A percentile compares a stretch with the other conserved stretches of the same genome.
phyloP scores from a whole-genome alignment of 1,284 basidiomycete genomes.

The Porogramme epimiltina region DNA sequence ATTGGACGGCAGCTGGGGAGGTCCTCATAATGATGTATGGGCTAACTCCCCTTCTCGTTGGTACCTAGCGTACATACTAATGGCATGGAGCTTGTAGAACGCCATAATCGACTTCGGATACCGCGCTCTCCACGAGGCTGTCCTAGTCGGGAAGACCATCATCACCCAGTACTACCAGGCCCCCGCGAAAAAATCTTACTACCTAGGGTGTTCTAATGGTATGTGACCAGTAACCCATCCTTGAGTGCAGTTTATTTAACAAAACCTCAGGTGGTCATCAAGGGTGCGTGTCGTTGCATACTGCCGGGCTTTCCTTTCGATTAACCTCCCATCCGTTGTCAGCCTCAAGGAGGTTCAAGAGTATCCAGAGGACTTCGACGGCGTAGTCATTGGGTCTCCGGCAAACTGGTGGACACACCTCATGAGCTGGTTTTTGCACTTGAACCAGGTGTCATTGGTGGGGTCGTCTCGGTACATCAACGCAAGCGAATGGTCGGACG shows the following conservation, averaged over 20 bases:
- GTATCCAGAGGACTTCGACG: conserved; percentile 26
- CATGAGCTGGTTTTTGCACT: conserved; percentile 15
- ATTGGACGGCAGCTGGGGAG: conserved; percentile 17
- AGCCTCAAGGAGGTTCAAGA: conserved; percentile 22
- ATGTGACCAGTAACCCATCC: too few species aligned
- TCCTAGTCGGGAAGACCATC: conserved; percentile 23
- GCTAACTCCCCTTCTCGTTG: not conserved
- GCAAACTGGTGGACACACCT: conserved; percentile 21
- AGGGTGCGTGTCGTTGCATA: not conserved
- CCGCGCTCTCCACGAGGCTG: conserved; percentile 24
- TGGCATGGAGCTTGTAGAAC: conserved; percentile 19
- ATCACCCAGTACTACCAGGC: conserved; percentile 21
- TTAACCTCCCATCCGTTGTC: not conserved
- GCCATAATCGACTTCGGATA: conserved; percentile 27
- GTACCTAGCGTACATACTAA: not conserved
- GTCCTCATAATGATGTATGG: conserved; percentile 23
- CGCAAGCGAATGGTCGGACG: conserved; percentile 11
- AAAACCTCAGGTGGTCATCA: not conserved
- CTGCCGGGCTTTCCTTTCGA: not conserved
- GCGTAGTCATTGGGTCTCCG: conserved; percentile 23
- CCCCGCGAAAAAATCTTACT: conserved; percentile 21
- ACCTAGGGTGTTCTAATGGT: conserved; percentile 29
- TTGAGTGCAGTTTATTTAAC: too few species aligned
- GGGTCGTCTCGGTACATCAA: conserved; percentile 17
- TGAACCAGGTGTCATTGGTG: conserved; percentile 8